These are phyloP conservation scores for Crithidia mellificae DNA, from an alignment of 208 protist species.

Conservation along the genomic window DNA sequence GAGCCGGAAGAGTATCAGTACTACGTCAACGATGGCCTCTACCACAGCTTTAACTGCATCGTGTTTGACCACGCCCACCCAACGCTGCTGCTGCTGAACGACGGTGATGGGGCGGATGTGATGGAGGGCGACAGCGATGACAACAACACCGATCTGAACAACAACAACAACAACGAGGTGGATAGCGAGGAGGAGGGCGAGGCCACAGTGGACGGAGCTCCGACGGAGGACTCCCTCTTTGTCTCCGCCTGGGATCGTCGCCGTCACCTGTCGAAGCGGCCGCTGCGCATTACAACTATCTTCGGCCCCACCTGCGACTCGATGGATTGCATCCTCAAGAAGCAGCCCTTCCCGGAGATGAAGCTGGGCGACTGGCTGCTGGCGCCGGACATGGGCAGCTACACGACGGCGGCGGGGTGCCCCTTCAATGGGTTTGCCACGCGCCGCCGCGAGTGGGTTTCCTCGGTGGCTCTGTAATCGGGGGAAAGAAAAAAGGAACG, in stretches of 20 bases:
- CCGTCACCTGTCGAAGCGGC: conserved; percentile 23
- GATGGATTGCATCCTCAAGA: conserved; percentile 78
- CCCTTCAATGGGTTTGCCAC: conserved; percentile 87
- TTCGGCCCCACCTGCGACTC: conserved; percentile 90
- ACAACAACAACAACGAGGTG: background rate
- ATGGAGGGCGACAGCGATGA: conserved; percentile 4
- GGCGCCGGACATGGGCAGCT: conserved; percentile 81
- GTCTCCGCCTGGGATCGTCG: conserved; percentile 28
- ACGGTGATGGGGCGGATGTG: conserved; percentile 31
- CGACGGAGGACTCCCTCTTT: conserved; percentile 24
- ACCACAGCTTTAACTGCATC: conserved; percentile 88
- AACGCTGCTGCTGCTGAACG: conserved; percentile 46
- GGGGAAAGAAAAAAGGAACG: background rate
- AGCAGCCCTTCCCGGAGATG: conserved; percentile 71
- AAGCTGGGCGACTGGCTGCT: conserved; percentile 84
- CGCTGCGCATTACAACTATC: conserved; percentile 60
- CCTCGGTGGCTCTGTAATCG: conserved; percentile 36
- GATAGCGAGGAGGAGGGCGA: conserved; percentile 27
- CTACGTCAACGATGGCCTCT: conserved; percentile 88
- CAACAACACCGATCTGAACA: too few species aligned
- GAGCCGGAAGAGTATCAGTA: conserved; percentile 62
- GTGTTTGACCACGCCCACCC: conserved; percentile 79
- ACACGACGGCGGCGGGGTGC: conserved; percentile 75
- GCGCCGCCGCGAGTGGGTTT: conserved; percentile 47
- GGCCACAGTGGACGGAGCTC: conserved; percentile 12